phyloP scores from a whole-genome alignment of 225 moss, liverwort and hornwort genomes.

The Polytrichum formosum region DNA sequence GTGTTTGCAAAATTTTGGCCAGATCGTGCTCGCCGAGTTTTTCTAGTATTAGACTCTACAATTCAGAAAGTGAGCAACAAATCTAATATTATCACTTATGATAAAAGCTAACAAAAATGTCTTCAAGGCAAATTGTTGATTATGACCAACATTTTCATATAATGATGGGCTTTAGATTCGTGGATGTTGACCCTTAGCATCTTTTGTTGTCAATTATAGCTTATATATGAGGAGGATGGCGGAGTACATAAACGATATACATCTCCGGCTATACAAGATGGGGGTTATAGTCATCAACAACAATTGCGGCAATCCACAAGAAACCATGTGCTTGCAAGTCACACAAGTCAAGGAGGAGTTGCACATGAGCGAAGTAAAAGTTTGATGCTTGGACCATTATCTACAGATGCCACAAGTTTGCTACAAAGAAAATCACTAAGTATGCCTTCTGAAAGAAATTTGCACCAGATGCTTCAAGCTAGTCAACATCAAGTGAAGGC shows the following conservation, averaged over 20 bases:
- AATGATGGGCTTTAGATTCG: neutral
- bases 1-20: slow-evolving; percentile 72
- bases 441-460: slow-evolving; percentile 25
- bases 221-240: slow-evolving; percentile 56
- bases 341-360: slow-evolving; percentile 14
- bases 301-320: slow-evolving; percentile 25
- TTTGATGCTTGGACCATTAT: slow-evolving; percentile 14
- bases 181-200: neutral
- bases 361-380: slow-evolving; percentile 10
- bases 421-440: slow-evolving; percentile 28
- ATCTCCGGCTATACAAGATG: slow-evolving; percentile 24
- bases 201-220: slow-evolving; percentile 16
- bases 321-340: slow-evolving; percentile 14
- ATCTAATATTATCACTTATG: neutral
- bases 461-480: slow-evolving; percentile 45
- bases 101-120: too few relatives aligned
- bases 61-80: slow-evolving; percentile 54
- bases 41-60: slow-evolving; percentile 47
- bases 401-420: slow-evolving; percentile 6
- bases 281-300: slow-evolving; percentile 25
- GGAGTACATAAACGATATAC: slow-evolving; percentile 26
- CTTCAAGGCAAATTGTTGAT: too few relatives aligned
- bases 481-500: slow-evolving; percentile 55
- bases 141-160: too few relatives aligned
- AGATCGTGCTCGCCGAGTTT: slow-evolving; percentile 47